Base-by-base conservation (phyloP, 2,329 filamentous ascomycete species). In the Waltergamsia citrina region DNA sequence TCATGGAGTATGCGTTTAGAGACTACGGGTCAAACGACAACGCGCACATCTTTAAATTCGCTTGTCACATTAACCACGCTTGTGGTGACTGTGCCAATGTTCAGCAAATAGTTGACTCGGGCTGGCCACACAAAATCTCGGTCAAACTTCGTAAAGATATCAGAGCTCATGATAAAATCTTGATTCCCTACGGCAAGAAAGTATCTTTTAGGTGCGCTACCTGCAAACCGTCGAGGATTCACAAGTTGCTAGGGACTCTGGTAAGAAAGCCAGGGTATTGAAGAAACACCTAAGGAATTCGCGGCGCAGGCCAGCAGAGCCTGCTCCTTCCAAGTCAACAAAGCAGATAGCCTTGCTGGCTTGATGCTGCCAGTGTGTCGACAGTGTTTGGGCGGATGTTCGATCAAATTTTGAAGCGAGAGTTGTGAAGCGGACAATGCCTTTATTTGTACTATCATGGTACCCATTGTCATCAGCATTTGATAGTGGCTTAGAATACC, bases 381-480 rank as follows among this genome's bases (percentile, higher is more conserved):
- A 12, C 14, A 26, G 5, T 26, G 4, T 14, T 12, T 26, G 24
- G 3, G 24, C 24, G 24, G 24, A 11, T 14, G 24, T 3, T 26
- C 11, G 4, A 14, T 26, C 11, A 14, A 28, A 9, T n/a, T n/a
- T n/a, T n/a, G n/a, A n/a, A 24, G 22, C 7, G 14, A 7, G 27
- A n/a, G 21, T 32, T 33, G 31, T 33, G 51, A 50, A 25, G 25
- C 25, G 17, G 36, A 42, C 4, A 37, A 52, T 34, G 33, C 25
- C 32, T 37, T 22, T 54, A 56, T 56, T 59, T 59, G 54, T 57
- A 59, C 56, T 60, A 57, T 59, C 53, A 53, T 62, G 52, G 57
- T 60, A 58, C 53, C 50, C 54, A 38, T 53, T 57, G 56, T 57
- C 58, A 57, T 63, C 55, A 62, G 52, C 54, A 54, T 53, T 62